Conservation (phyloP, 2,329 filamentous ascomycete genomes). For the Colletotrichum tabaci region DNA sequence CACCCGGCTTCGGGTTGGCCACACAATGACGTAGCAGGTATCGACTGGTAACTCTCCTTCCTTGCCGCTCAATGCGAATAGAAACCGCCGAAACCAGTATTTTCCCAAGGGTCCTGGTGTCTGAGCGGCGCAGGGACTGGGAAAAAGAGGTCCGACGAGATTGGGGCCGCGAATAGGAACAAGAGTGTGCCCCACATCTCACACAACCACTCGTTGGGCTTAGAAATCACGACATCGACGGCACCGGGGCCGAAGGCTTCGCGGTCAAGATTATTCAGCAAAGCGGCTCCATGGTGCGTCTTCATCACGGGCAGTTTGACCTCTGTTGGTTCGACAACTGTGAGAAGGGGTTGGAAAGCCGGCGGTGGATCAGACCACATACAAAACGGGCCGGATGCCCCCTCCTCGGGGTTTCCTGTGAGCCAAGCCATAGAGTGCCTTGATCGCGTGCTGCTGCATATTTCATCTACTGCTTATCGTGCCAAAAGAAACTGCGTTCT, state of each 20-base stretch:
- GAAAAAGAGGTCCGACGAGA: background rate
- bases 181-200: background rate
- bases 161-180: background rate
- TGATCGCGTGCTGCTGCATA: too few relatives aligned
- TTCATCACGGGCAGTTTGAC: background rate
- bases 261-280: conserved; percentile 28
- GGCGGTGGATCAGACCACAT: background rate
- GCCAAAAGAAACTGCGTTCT: too few relatives aligned
- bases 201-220: conserved; percentile 4
- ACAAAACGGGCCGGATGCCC: background rate
- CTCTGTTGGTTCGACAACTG: background rate
- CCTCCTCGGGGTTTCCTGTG: background rate
- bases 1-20: background rate
- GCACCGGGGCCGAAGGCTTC: conserved; percentile 21
- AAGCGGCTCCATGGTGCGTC: background rate
- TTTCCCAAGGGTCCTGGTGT: background rate
- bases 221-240: conserved; percentile 35
- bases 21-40: background rate
- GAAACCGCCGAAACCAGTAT: background rate
- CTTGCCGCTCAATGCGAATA: background rate
- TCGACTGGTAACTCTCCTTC: too few relatives aligned
- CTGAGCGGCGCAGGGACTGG: conserved; percentile 3
- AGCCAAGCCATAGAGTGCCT: background rate
- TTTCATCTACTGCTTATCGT: too few relatives aligned
- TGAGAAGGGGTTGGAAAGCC: background rate